These are phyloP conservation scores for Ailanthus altissimus DNA, from an alignment of 345 rosid species.

Conservation along the genomic window DNA sequence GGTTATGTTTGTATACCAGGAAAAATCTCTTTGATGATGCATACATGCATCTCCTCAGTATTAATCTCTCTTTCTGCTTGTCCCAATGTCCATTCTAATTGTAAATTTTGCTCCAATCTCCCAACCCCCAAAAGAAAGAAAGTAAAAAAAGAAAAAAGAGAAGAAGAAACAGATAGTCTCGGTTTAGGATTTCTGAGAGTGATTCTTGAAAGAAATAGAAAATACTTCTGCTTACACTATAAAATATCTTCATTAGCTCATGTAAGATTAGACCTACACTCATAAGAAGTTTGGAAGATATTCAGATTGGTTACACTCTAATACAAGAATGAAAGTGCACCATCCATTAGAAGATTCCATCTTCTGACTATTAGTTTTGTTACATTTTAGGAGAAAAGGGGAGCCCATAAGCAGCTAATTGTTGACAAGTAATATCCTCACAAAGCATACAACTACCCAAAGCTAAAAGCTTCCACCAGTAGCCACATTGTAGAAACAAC, in stretches of 20 bases:
- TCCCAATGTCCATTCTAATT: not conserved
- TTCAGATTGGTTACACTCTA: not conserved
- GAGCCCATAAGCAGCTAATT: not conserved
- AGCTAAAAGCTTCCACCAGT: not conserved
- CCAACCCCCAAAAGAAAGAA: not conserved
- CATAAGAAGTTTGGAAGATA: not conserved
- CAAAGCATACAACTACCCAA: not conserved
- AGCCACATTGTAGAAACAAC: not conserved
- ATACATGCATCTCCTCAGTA: too few relatives aligned
- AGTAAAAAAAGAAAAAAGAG: not conserved
- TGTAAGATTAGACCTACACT: not conserved
- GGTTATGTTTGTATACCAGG: not conserved
- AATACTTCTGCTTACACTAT: not conserved
- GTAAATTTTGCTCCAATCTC: slow-evolving; percentile 10
- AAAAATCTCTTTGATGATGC: slow-evolving; percentile 2
- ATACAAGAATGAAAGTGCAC: not conserved
- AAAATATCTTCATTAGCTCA: not conserved
- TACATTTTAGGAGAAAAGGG: not conserved
- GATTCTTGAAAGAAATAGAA: not conserved
- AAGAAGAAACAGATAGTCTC: not conserved
- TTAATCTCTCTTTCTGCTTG: not conserved
- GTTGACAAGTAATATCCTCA: not conserved
- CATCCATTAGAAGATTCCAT: not conserved
- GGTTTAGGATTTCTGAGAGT: not conserved
- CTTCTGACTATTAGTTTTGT: not conserved